Conservation (phyloP, 2,329 filamentous ascomycete species). For the Dothideomycetes sp. region DNA sequence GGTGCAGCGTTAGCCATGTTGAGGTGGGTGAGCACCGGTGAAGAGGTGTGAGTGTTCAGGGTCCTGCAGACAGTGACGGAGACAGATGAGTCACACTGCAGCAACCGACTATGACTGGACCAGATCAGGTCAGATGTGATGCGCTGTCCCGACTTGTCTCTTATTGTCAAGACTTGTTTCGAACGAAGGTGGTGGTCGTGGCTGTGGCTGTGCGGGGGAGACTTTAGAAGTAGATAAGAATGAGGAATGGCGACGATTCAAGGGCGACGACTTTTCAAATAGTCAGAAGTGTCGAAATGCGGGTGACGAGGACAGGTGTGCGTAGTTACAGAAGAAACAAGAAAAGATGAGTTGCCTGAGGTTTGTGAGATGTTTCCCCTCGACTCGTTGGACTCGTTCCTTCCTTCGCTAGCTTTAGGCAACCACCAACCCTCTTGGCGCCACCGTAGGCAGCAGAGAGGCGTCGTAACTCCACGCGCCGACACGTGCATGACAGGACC, state of each 20-base stretch:
- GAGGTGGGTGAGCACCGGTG: neutral
- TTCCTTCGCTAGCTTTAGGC: too few relatives aligned
- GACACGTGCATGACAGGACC: too few relatives aligned
- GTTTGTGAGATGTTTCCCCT: neutral
- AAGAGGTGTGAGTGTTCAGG: too few relatives aligned
- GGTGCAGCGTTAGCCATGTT: neutral
- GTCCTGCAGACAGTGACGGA: neutral
- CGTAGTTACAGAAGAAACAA: neutral
- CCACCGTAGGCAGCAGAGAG: too few relatives aligned
- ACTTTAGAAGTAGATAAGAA: neutral
- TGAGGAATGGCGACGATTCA: neutral
- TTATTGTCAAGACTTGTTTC: neutral
- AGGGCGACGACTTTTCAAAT: too few relatives aligned
- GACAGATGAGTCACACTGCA: neutral
- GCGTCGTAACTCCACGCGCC: too few relatives aligned
- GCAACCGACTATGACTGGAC: neutral
- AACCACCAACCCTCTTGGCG: too few relatives aligned
- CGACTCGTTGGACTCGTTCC: too few relatives aligned
- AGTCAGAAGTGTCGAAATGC: too few relatives aligned
- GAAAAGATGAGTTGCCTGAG: neutral
- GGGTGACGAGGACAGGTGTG: neutral
- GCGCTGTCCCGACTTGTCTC: neutral
- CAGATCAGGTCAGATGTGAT: neutral
- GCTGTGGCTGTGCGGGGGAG: neutral
- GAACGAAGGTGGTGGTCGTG: neutral